phyloP scores from a whole-genome alignment of 2,329 filamentous ascomycete genomes.

The Fusarium humuli region DNA sequence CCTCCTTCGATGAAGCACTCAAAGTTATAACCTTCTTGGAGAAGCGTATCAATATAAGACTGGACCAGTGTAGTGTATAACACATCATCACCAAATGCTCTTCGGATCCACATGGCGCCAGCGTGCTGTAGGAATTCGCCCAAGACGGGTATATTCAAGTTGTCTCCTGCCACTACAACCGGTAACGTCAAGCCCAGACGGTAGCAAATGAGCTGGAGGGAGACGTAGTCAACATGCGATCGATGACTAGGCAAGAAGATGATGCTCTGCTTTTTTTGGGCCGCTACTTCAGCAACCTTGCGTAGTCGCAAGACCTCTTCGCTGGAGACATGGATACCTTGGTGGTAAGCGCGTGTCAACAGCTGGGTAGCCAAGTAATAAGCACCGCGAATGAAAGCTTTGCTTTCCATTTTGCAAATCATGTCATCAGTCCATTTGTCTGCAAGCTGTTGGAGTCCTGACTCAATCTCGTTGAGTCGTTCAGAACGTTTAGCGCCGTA shows the following conservation, averaged over 20 bases:
- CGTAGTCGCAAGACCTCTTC: slow-evolving; percentile 89
- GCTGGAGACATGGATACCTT: slow-evolving; percentile 95
- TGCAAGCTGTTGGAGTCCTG: slow-evolving; percentile 80
- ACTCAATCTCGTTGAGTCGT: slow-evolving; percentile 74
- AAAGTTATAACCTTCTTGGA: slow-evolving; percentile 92
- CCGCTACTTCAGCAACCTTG: slow-evolving; percentile 83
- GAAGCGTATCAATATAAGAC: slow-evolving; percentile 90
- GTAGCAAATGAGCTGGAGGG: slow-evolving; percentile 94
- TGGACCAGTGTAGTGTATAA: slow-evolving; percentile 95
- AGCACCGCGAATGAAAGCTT: slow-evolving; percentile 88
- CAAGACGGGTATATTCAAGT: slow-evolving; percentile 92
- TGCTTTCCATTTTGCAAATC: slow-evolving; percentile 99
- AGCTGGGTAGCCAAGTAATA: slow-evolving; percentile 92
- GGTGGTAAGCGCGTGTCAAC: slow-evolving; percentile 91
- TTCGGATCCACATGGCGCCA: slow-evolving; percentile 96
- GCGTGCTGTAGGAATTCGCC: slow-evolving; percentile 93
- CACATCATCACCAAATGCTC: slow-evolving; percentile 91
- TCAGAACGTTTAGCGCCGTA: slow-evolving; percentile 63
- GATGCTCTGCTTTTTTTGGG: slow-evolving; percentile 90
- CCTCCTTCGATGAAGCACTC: slow-evolving; percentile 99
- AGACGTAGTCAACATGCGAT: slow-evolving; percentile 96
- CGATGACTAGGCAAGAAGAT: slow-evolving; percentile 95
- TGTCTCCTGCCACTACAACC: slow-evolving; percentile 94
- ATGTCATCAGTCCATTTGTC: slow-evolving; percentile 91
- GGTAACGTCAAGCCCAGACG: slow-evolving; percentile 88